These are phyloP conservation scores for Paracamarosporium sp. DNA, from an alignment of 2,329 filamentous ascomycete species.

Conservation along the genomic window DNA sequence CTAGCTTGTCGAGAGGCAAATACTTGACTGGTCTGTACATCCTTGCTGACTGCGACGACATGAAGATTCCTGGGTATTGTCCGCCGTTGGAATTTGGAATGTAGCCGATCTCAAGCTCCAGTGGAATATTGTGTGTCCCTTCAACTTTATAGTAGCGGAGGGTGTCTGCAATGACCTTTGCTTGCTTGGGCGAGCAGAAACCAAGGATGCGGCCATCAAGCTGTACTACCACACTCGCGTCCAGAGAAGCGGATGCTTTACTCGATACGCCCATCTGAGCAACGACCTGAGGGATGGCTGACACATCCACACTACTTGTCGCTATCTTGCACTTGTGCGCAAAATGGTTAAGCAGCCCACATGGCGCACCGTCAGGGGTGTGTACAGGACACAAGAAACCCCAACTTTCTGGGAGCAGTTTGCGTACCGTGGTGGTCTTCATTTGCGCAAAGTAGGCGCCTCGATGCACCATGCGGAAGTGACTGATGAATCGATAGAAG, in stretches of 20 bases:
- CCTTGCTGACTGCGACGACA: slow-evolving; percentile 81
- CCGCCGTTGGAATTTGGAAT: slow-evolving; percentile 87
- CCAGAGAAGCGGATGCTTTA: slow-evolving; percentile 76
- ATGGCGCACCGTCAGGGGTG: slow-evolving; percentile 94
- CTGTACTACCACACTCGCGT: slow-evolving; percentile 87
- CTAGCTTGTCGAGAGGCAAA: slow-evolving; percentile 81
- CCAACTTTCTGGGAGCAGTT: slow-evolving; percentile 95
- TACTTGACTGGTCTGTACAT: slow-evolving; percentile 96
- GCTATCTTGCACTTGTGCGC: slow-evolving; percentile 93
- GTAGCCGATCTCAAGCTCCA: slow-evolving; percentile 88
- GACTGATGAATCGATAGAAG: slow-evolving; percentile 96
- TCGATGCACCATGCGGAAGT: slow-evolving; percentile 99
- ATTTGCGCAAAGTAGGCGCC: slow-evolving; percentile 98
- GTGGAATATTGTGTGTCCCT: slow-evolving; percentile 78
- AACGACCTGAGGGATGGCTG: slow-evolving; percentile 74
- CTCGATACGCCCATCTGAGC: slow-evolving; percentile 80
- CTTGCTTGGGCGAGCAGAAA: slow-evolving; percentile 86
- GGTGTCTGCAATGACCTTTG: slow-evolving; percentile 81
- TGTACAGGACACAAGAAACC: slow-evolving; percentile 97
- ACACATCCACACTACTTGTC: slow-evolving; percentile 76
- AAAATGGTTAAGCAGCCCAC: slow-evolving; percentile 92
- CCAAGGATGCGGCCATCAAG: slow-evolving; percentile 89
- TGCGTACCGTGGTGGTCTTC: slow-evolving; percentile 96
- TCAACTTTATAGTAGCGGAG: slow-evolving; percentile 96
- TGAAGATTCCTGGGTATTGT: slow-evolving; percentile 95